Base-by-base conservation (phyloP, 192 early-diverging fungal genomes). In the Mortierella hygrophila region DNA sequence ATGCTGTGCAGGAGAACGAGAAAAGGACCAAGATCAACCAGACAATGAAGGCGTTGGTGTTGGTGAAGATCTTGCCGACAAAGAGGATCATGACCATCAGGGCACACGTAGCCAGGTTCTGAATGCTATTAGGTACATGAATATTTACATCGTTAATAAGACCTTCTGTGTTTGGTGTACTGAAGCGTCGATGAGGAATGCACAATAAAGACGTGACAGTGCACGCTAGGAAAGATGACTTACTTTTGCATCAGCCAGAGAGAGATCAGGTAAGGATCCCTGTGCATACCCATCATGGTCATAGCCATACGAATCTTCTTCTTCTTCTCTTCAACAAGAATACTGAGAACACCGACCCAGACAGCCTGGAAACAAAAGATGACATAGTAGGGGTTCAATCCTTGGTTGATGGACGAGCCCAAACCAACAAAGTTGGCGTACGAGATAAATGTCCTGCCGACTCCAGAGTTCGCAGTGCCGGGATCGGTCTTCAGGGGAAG, bases 321-420 rank as follows among this genome's bases (percentile, higher is more conserved):
- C 47, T 79, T 78, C 42, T 89, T 89, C 40, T 89, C 88, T 26
- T 78, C 76, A 11, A 78, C 74, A n/a, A 89, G 68, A 26, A 83
- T 76, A 32, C 74, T 82, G 68, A 89, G 46, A 21, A 89, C 78
- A 5, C 80, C 81, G 9, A 83, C 9, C 88, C 88, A 89, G 46
- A 82, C 82, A 10, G 85, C 76, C 69, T 89, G 85, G 68, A 88
- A 88, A 44, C 76, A 78, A 75, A 87, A 89, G 72, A 83, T 82
- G 26, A 89, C 75, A 70, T 89, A 89, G 70, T 70, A 89, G 41
- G 88, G 41, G 49, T 82, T 83, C 74, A 89, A 35, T 38, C 26
- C 35, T 13, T 63, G 38, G 47, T 83, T 87, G 88, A 88, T 82
- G 7, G 73, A 82, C 0, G 74, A 63, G 37, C 77, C 77, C 26